Evolutionary conservation across 169 alveolate genomes (phyloP).

Genomic region (Cryptosporidium baileyi): DNA sequence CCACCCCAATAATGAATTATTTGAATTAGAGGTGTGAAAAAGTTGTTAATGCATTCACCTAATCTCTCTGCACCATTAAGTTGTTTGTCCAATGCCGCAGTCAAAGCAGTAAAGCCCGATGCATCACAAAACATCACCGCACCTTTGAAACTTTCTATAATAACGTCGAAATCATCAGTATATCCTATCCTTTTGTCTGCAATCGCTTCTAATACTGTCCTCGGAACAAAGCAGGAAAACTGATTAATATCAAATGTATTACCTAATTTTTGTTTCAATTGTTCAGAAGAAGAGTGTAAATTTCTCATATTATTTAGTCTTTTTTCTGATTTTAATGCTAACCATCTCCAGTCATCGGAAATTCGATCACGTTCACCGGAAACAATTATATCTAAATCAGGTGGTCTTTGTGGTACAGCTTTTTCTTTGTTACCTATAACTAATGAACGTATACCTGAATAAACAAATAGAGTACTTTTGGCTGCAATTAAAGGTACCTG

Average conservation of each 20-base stretch:
- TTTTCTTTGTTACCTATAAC: conserved; percentile 52
- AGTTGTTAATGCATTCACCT: conserved; percentile 81
- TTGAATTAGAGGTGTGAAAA: conserved; percentile 81
- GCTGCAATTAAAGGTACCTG: conserved; percentile 63
- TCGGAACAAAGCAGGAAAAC: conserved; percentile 80
- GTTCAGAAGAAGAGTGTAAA: conserved; percentile 67
- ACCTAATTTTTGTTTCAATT: conserved; percentile 64
- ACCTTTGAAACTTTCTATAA: conserved; percentile 77
- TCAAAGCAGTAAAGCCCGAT: conserved; percentile 83
- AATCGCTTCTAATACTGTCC: conserved; percentile 81
- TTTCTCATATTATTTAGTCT: conserved; percentile 73
- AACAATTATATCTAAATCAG: conserved; percentile 46
- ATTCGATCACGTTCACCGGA: conserved; percentile 72
- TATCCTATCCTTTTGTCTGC: conserved; percentile 78
- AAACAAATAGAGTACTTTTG: conserved; percentile 46
- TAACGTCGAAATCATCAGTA: conserved; percentile 79
- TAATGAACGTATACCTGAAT: conserved; percentile 49
- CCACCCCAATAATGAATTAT: conserved; percentile 86
- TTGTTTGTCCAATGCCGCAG: conserved; percentile 80
- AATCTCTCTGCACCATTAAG: conserved; percentile 82
- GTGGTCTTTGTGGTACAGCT: conserved; percentile 64
- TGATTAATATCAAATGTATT: conserved; percentile 75
- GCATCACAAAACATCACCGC: conserved; percentile 85
- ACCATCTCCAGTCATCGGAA: conserved; percentile 82
- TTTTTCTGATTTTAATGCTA: conserved; percentile 76